Conservation (phyloP, 2,329 filamentous ascomycete species). For the Aspergillus sp. region DNA sequence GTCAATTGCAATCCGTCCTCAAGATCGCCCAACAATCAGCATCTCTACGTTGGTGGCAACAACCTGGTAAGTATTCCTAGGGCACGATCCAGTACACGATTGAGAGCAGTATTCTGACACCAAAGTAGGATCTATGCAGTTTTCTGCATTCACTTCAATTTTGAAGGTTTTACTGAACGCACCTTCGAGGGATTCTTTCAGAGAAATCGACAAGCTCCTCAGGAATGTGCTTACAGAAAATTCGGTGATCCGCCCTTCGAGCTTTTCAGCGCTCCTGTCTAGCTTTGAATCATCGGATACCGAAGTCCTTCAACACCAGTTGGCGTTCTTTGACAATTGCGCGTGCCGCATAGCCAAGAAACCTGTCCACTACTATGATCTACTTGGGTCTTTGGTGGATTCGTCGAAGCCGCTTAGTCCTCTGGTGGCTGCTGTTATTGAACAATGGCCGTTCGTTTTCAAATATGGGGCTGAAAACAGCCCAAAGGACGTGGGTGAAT, state of each 20-base stretch:
- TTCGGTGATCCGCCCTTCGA: slow-evolving; percentile 35
- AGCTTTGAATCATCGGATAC: slow-evolving; percentile 39
- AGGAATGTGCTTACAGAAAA: slow-evolving; percentile 38
- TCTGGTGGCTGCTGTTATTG: slow-evolving; percentile 66
- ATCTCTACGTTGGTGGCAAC: slow-evolving; percentile 88
- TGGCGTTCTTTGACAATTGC: slow-evolving; percentile 85
- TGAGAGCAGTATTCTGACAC: not conserved
- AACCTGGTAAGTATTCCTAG: slow-evolving; percentile 49
- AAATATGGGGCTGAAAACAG: slow-evolving; percentile 50
- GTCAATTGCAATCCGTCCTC: slow-evolving; percentile 80
- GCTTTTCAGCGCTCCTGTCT: slow-evolving; percentile 39
- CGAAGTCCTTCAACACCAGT: slow-evolving; percentile 31
- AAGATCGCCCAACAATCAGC: slow-evolving; percentile 77
- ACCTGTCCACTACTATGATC: slow-evolving; percentile 75
- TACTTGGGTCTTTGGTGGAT: slow-evolving; percentile 42
- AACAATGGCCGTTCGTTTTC: slow-evolving; percentile 73
- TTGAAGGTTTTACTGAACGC: slow-evolving; percentile 38
- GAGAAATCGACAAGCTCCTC: slow-evolving; percentile 35
- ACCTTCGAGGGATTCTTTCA: slow-evolving; percentile 30
- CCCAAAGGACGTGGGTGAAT: slow-evolving; percentile 52
- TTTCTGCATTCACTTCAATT: slow-evolving; percentile 43
- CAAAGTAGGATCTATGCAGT: slow-evolving; percentile 37
- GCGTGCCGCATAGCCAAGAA: slow-evolving; percentile 71
- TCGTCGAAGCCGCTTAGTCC: slow-evolving; percentile 55
- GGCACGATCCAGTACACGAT: not conserved